Conservation (phyloP, 306 rosid species). For the Astragalus membranaceus region DNA sequence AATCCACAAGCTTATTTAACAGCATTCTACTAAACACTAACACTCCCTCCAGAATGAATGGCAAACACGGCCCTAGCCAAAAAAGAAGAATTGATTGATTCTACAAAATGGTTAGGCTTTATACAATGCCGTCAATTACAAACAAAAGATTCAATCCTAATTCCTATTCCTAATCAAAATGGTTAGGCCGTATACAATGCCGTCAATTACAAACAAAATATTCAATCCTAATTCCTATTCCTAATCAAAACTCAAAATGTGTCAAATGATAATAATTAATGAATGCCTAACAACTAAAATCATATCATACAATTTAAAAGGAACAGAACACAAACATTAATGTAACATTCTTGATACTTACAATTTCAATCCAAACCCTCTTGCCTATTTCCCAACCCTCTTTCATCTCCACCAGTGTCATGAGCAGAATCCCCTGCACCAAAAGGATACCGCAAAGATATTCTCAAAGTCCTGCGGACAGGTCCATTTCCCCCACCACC, state of each 20-base stretch:
- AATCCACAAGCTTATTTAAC: background rate
- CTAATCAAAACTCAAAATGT: background rate
- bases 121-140: background rate
- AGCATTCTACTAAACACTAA: background rate
- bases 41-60: no score
- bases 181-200: background rate
- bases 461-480: constrained; percentile 38
- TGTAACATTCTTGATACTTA: constrained; percentile 2
- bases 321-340: background rate
- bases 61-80: background rate
- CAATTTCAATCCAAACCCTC: constrained; percentile 39
- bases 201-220: background rate
- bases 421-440: constrained; percentile 22
- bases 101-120: background rate
- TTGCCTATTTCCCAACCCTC: constrained; percentile 20
- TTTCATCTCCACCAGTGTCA: constrained; percentile 17
- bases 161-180: background rate
- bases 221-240: background rate
- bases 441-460: constrained; percentile 32
- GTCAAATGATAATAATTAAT: background rate
- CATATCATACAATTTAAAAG: background rate
- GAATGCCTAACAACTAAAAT: background rate
- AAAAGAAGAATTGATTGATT: background rate
- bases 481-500: constrained; percentile 27
- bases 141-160: background rate